These are phyloP conservation scores for Triglochin maritima DNA, from an alignment of 106 monocot species.

Conservation along the genomic window DNA sequence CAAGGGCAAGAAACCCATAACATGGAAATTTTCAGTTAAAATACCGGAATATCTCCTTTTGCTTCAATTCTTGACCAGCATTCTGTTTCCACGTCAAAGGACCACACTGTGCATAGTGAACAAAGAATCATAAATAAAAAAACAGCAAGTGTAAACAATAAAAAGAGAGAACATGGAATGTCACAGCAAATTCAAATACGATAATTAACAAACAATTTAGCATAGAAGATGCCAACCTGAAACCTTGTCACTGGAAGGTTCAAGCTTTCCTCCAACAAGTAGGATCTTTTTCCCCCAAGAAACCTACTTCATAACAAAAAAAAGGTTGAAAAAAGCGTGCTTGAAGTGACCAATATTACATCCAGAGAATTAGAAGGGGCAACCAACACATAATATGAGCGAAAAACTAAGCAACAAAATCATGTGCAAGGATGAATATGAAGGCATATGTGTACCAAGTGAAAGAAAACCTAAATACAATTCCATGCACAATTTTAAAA, in stretches of 20 bases:
- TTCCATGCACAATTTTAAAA: no score
- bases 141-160: background rate
- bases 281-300: slow-evolving; percentile 74
- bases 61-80: slow-evolving; percentile 82
- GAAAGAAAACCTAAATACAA: no score
- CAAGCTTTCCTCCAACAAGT: slow-evolving; percentile 74
- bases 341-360: no score
- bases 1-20: no score
- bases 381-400: no score
- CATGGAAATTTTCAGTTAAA: no score
- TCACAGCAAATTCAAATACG: background rate
- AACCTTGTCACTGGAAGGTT: slow-evolving; percentile 44
- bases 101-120: slow-evolving; percentile 49
- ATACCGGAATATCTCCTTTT: slow-evolving; percentile 95
- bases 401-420: no score
- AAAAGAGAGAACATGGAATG: background rate
- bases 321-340: no score
- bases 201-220: background rate
- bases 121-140: background rate
- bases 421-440: no score
- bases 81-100: slow-evolving; percentile 72
- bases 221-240: slow-evolving; percentile 30
- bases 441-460: no score
- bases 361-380: no score
- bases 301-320: slow-evolving; percentile 28